A percentile compares a stretch with the other conserved stretches of the same genome.
Evolutionary conservation across 371 early-diverging fungal species (phyloP).

Genomic region (Lichtheimia ornata): DNA sequence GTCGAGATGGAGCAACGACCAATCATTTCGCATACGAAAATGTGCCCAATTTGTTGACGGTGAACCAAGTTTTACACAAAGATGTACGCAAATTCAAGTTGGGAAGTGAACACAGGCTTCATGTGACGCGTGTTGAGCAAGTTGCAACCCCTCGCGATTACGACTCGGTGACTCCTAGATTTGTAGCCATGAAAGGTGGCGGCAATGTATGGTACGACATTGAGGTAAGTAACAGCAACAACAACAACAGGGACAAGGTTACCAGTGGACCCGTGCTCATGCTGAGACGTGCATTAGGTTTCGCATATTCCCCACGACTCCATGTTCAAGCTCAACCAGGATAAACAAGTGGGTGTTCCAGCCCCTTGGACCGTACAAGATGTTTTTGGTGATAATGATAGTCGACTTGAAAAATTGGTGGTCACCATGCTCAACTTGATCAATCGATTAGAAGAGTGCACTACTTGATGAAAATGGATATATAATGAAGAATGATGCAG

Average conservation of each 20-base stretch:
- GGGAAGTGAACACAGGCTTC: constrained; percentile 26
- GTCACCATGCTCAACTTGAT: not conserved
- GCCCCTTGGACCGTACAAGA: not conserved
- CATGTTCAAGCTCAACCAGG: not conserved
- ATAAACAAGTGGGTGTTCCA: constrained; percentile 1
- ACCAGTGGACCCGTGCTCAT: no score
- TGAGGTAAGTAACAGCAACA: constrained; percentile 21
- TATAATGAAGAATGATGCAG: no score
- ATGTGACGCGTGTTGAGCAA: constrained; percentile 38
- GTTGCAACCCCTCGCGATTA: constrained; percentile 12
- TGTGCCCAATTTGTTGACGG: constrained; percentile 31
- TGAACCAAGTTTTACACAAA: constrained; percentile 29
- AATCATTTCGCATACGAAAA: constrained; percentile 26
- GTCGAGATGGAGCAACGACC: not conserved
- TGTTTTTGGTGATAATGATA: not conserved
- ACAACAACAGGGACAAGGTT: not conserved
- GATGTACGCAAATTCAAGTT: constrained; percentile 25
- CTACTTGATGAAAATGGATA: no score
- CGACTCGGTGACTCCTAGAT: constrained; percentile 13
- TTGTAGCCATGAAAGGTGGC: constrained; percentile 23
- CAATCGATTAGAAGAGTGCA: not conserved
- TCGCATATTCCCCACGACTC: not conserved
- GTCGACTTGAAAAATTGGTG: not conserved
- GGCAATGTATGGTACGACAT: constrained; percentile 35
- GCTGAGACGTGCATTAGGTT: not conserved